Base-by-base conservation (phyloP, 108 stramenopile genomes). In the Cylindrotheca closterium region DNA sequence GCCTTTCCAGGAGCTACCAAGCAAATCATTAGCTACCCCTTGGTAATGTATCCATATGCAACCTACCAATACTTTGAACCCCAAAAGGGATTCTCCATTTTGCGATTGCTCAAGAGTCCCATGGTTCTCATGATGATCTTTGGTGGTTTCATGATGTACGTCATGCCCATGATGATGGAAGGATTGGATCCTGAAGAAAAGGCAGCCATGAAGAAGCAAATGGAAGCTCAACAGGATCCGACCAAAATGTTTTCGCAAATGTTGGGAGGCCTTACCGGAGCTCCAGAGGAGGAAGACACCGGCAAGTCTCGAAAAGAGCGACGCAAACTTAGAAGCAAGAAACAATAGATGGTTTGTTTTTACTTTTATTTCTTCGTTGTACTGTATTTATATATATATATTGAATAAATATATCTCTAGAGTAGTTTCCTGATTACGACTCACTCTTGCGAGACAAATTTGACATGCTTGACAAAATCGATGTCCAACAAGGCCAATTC, bases 151-250 rank as follows among this genome's bases (percentile, higher is more conserved):
- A 51, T 87, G 68, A 85, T 95, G 89, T 68, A 84, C 30, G 28
- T 84, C 30, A 92, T 95, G 94, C 94, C 94, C 3, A 89, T 76
- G 46, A 85, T 95, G 84, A 95, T 95, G 94, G 91, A 89, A 60
- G 79, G 73, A 45, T 37, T 95, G 62, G 91, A 92, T 66, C 87
- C 89, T 1, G 94, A 92, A 63, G 91, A 95, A 78, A 82, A 82
- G 77, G 87, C 84, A 62, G 70, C 75, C 61, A 92, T 95, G 91
- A 81, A 82, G 64, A 71, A 81, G 51, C 91, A 95, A 65, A 89
- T 95, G 91, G 82, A 78, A 51, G 78, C 79, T 57, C 91, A 92
- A 77, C 75, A 88, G 53, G 91, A 95, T 78, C 94, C 94, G n/a
- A 65, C 84, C 17, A 84, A 90, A 79, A 88, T 90, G 87, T 65